Base-by-base conservation (phyloP, 192 early-diverging fungal genomes). In the Mortierella antarctica region DNA sequence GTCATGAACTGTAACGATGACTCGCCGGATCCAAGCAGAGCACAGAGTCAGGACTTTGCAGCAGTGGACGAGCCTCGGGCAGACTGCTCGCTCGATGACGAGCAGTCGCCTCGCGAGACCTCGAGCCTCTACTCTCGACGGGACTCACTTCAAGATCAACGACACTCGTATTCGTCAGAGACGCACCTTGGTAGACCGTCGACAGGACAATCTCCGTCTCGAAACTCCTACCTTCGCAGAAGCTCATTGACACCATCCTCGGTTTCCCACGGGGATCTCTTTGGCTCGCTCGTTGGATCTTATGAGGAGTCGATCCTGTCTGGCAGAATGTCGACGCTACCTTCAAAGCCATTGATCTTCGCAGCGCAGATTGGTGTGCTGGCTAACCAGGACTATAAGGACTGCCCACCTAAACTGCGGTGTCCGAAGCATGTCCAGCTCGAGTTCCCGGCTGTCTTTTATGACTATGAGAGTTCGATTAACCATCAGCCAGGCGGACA, bases 241-340 rank as follows among this genome's bases (percentile, higher is more conserved):
- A 68, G 72, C 8, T 78, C 67, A 7, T 18, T 74, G 18, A 59
- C 41, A 41, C 69, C 58, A 31, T 62, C 46, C 20, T 67, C 62
- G 51, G 51, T 18, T 42, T 67, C 61, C 18, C 74, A 65, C 48
- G 73, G 60, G 5, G 80, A 79, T 50, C 45, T 73, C 6, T 83
- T 76, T 62, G 72, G 84, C 12, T 82, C 85, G 21, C 65, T 88
- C 12, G 85, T 86, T 9, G 87, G 87, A 7, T 86, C 85, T 15
- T 88, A 86, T 57, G 87, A 90, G 69, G 93, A 95, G 74, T 93
- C 92, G 0, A 89, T 95, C 21, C 83, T 95, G 1, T 89, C 80
- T 47, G 92, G 93, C 41, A 80, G 93, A 49, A 93, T 95, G 92
- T 93, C 92, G 2, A 89, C 92, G 0, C 70, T 90, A 17, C 94